A percentile compares a stretch with the other conserved stretches of the same genome.
phyloP scores from a whole-genome alignment of 768 basidiomycete species.

The Pulveroboletus sp. region DNA sequence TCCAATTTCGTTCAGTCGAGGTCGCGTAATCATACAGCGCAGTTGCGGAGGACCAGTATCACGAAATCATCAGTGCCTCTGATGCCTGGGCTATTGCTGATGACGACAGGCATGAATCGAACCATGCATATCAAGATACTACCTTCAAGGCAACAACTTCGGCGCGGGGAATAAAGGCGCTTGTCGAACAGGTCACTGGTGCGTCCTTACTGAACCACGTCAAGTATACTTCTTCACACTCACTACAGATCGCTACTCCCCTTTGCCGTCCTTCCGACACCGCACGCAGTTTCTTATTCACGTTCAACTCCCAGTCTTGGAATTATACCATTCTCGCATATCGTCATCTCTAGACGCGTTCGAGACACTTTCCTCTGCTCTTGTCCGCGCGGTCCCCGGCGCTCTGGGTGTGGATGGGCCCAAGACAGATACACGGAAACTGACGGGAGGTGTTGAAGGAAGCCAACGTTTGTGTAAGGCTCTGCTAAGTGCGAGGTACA shows the following conservation, averaged over 20 bases:
- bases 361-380: slow-evolving; percentile 82
- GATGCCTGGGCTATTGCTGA: slow-evolving; percentile 87
- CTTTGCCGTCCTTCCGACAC: slow-evolving; percentile 73
- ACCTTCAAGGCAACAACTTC: slow-evolving; percentile 75
- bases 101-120: slow-evolving; percentile 49
- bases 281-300: slow-evolving; percentile 79
- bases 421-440: slow-evolving; percentile 48
- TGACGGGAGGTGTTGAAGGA: slow-evolving; percentile 83
- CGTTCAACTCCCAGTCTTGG: slow-evolving; percentile 82
- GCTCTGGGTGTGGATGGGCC: slow-evolving; percentile 58
- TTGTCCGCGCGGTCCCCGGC: slow-evolving; percentile 90
- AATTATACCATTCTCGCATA: slow-evolving; percentile 74
- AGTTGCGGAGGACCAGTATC: slow-evolving; percentile 89
- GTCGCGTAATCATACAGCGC: slow-evolving; percentile 2
- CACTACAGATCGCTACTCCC: slow-evolving; percentile 78
- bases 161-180: slow-evolving; percentile 73
- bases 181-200: slow-evolving; percentile 93
- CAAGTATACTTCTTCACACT: not conserved
- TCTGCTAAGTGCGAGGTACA: slow-evolving; percentile 71
- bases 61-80: slow-evolving; percentile 70
- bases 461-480: slow-evolving; percentile 83
- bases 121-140: slow-evolving; percentile 15
- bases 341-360: slow-evolving; percentile 88
- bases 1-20: not conserved
- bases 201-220: slow-evolving; percentile 12